Evolutionary conservation across 768 basidiomycete genomes (phyloP), one percentile per base, ranked within the genome.

Genomic region (Mycena crocata): DNA sequence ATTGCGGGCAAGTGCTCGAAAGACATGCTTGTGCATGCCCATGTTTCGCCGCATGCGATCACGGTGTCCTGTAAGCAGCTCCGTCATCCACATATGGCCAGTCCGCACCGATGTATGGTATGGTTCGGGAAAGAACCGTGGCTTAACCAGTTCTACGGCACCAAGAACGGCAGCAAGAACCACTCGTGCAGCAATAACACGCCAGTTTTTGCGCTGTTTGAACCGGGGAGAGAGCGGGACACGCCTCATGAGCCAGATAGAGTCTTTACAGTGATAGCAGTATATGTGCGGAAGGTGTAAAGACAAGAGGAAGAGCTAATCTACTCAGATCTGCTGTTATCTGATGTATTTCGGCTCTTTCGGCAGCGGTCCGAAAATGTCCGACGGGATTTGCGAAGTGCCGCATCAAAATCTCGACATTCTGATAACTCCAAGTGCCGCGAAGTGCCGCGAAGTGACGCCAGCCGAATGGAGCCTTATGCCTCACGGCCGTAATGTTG

Each of bases 81-180:
- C 66, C 4, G 44, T 30, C 17, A 73, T 35, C 72, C 69, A 73
- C 23, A 30, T 58, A 40, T 66, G 42, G 59, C 72, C 69, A 8
- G 62, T 67, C 7, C 70, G 60, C 4, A 40, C 23, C 4, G 69
- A 73, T 21, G 62, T 66, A 21, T 73, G 64, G 45, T 73, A 66
- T 13, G 65, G 40, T 19, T 48, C 46, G 7, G 46, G 46, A 19
- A 48, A 48, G 19, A 48, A 26, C 5, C 23, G 23, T 24, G 46
- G 46, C 19, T 48, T 48, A n/a, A 48, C 28, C 24, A 28, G 23
- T 19, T 48, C 46, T 7, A 48, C 46, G 10, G 24, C 46, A 48
- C 46, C 46, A 48, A 48, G 46, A 7, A 48, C 46, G 9, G 46
- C 46, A 4, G 24, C 46, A 13, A 48, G 46, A 24, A 48, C 28